Conservation (phyloP, 768 basidiomycete genomes). For the Hericium erinaceus region DNA sequence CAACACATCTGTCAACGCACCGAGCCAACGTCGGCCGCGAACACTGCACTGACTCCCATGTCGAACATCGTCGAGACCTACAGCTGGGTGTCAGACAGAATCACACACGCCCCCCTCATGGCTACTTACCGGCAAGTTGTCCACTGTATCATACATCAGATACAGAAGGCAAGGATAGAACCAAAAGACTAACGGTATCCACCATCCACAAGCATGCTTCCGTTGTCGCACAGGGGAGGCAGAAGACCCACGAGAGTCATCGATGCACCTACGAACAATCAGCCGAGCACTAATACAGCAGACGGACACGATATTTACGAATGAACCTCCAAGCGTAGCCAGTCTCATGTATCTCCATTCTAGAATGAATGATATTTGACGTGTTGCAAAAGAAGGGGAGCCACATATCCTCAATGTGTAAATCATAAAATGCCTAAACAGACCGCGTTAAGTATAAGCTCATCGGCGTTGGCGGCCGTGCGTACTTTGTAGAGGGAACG, state of each 20-base stretch:
- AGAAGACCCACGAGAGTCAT: slow-evolving; percentile 96
- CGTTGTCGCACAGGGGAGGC: slow-evolving; percentile 91
- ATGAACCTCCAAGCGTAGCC: slow-evolving; percentile 98
- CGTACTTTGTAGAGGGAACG: slow-evolving; percentile 83
- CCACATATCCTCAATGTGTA: slow-evolving; percentile 98
- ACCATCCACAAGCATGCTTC: slow-evolving; percentile 85
- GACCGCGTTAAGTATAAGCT: slow-evolving; percentile 4
- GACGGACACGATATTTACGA: slow-evolving; percentile 35
- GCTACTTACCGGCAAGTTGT: slow-evolving; percentile 70
- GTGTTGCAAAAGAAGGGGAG: slow-evolving; percentile 97
- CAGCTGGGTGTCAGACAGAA: neutral
- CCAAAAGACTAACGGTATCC: slow-evolving; percentile 57
- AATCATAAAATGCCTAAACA: slow-evolving; percentile 75
- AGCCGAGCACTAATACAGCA: neutral
- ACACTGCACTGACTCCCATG: slow-evolving; percentile 82
- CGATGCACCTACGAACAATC: slow-evolving; percentile 60
- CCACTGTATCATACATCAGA: slow-evolving; percentile 39
- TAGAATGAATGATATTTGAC: slow-evolving; percentile 91
- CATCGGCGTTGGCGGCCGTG: neutral
- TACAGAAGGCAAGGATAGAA: neutral
- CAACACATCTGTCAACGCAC: slow-evolving; percentile 32
- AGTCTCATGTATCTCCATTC: slow-evolving; percentile 95
- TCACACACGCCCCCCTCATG: neutral
- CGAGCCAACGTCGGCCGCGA: slow-evolving; percentile 89
- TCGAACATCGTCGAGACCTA: slow-evolving; percentile 88